Conservation (phyloP, 2,329 filamentous ascomycete species). For the Botrytis squamosa region DNA sequence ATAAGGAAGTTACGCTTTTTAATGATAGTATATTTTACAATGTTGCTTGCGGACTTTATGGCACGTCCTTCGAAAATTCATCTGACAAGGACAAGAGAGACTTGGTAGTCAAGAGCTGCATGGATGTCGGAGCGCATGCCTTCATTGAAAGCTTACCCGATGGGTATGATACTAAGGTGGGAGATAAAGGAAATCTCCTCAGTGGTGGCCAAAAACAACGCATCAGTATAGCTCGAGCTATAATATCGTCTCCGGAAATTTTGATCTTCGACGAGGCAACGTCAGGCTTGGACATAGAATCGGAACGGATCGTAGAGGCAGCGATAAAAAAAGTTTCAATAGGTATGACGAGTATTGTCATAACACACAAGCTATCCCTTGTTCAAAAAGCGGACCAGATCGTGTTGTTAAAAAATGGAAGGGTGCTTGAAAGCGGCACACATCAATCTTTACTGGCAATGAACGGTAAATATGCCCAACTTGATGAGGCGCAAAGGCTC, state of each 20-base stretch:
- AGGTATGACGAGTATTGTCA: slow-evolving; percentile 87
- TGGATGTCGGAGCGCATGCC: slow-evolving; percentile 86
- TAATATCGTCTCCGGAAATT: slow-evolving; percentile 85
- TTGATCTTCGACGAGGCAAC: slow-evolving; percentile 91
- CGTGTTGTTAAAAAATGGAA: slow-evolving; percentile 78
- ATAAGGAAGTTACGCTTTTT: slow-evolving; percentile 53
- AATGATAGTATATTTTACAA: slow-evolving; percentile 45
- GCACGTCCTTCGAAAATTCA: slow-evolving; percentile 8
- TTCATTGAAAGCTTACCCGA: slow-evolving; percentile 79
- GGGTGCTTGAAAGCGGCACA: slow-evolving; percentile 83
- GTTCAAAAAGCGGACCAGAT: slow-evolving; percentile 92
- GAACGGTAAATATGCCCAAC: slow-evolving; percentile 66
- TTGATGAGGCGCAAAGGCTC: slow-evolving; percentile 62
- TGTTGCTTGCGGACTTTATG: slow-evolving; percentile 16
- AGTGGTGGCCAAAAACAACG: slow-evolving; percentile 94
- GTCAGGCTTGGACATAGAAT: slow-evolving; percentile 85
- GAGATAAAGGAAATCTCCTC: slow-evolving; percentile 82
- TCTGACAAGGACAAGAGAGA: slow-evolving; percentile 39
- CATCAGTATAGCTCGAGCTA: slow-evolving; percentile 83
- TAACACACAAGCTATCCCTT: slow-evolving; percentile 88
- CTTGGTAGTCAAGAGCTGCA: slow-evolving; percentile 74
- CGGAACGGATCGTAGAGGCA: slow-evolving; percentile 86
- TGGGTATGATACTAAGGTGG: slow-evolving; percentile 85
- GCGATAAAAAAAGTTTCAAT: slow-evolving; percentile 79
- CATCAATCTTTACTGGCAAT: slow-evolving; percentile 72